A percentile compares a stretch with the other conserved stretches of the same genome.
Evolutionary conservation across 2,329 filamentous ascomycete genomes (phyloP).

Genomic region (Tolypocladium ovalisporum): DNA sequence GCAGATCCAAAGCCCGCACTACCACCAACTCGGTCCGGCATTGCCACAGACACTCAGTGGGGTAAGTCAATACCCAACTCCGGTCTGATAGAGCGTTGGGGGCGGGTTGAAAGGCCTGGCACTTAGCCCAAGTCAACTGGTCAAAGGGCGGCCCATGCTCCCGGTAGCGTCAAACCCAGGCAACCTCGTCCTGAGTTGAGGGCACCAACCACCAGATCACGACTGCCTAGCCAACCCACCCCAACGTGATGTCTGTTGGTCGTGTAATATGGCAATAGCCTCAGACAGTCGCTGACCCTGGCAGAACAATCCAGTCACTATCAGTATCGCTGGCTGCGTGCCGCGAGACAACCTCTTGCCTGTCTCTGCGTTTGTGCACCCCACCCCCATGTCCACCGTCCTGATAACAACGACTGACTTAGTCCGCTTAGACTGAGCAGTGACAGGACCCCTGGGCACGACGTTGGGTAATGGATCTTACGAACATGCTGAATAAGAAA

Average conservation of each 20-base stretch:
- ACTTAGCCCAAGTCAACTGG: background rate
- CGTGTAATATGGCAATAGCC: background rate
- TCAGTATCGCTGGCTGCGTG: conserved; percentile 8
- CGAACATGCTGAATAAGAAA: conserved; percentile 41
- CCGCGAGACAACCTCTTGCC: conserved; percentile 11
- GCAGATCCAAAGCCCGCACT: background rate
- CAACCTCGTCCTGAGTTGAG: background rate
- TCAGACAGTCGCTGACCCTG: background rate
- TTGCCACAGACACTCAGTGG: background rate
- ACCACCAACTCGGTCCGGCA: background rate
- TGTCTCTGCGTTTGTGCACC: conserved; percentile 3
- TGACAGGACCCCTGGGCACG: conserved; percentile 31
- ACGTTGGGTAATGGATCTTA: conserved; percentile 41
- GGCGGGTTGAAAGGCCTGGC: background rate
- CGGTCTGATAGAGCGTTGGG: background rate
- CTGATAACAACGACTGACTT: conserved; percentile 3
- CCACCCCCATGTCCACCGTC: background rate
- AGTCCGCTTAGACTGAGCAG: conserved; percentile 16
- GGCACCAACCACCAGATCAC: background rate
- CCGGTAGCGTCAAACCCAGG: conserved; percentile 2
- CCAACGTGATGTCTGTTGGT: background rate
- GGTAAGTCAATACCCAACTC: conserved; percentile 1
- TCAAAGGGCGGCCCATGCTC: conserved; percentile 2
- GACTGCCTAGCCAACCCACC: conserved; percentile 1
- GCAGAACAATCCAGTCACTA: background rate